Conservation (phyloP, 2,329 filamentous ascomycete genomes). For the Calycina herbarum region DNA sequence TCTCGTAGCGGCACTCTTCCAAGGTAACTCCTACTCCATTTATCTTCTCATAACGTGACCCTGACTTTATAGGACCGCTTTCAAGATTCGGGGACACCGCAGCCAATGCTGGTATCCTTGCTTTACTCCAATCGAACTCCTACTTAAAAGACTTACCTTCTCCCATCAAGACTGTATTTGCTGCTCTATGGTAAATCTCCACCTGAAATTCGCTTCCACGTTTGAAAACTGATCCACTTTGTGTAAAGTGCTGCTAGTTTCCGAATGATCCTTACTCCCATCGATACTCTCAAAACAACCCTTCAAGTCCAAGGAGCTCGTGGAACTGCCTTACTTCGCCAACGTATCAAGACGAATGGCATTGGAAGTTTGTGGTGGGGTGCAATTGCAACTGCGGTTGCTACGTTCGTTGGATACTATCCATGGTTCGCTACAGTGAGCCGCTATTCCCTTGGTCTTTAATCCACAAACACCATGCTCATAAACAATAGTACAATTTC, state of each 20-base stretch:
- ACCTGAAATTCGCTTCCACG: no score
- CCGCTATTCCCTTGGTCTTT: background rate
- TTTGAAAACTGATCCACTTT: background rate
- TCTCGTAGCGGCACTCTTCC: conserved; percentile 46
- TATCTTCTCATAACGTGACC: background rate
- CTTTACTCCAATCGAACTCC: conserved; percentile 47
- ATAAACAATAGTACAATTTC: conserved; percentile 43
- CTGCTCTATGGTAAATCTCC: conserved; percentile 43
- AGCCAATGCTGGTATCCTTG: conserved; percentile 51
- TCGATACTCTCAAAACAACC: conserved; percentile 52
- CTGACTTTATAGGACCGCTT: conserved; percentile 40
- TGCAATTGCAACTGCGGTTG: conserved; percentile 48
- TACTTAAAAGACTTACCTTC: conserved; percentile 46
- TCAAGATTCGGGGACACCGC: conserved; percentile 51
- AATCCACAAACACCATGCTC: background rate
- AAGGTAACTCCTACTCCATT: conserved; percentile 38
- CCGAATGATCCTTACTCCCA: conserved; percentile 49
- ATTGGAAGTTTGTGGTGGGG: conserved; percentile 52
- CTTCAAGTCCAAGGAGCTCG: conserved; percentile 48
- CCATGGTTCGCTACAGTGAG: conserved; percentile 51
- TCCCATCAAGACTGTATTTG: conserved; percentile 47
- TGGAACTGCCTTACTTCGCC: conserved; percentile 45
- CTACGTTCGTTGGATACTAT: conserved; percentile 51
- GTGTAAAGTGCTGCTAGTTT: conserved; percentile 45
- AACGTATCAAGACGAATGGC: conserved; percentile 46